Evolutionary conservation across 75 land plant species (phyloP), one percentile per base, ranked within the genome.

Genomic region (Adiantum capillusveneris): DNA sequence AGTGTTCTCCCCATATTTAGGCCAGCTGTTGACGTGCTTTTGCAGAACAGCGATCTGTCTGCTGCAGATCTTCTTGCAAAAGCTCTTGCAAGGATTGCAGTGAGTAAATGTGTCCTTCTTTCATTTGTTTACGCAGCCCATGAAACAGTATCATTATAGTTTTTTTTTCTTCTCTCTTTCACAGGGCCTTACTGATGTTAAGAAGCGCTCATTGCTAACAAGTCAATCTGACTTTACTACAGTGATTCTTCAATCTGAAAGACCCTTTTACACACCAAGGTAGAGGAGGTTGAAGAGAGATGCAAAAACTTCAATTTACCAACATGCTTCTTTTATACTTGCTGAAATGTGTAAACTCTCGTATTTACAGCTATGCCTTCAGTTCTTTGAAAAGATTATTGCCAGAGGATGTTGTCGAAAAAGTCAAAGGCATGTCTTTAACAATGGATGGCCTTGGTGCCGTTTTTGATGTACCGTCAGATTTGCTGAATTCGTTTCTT

Each of bases 181-280:
- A 9, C 75, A 90, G 96, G 96, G 98, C 13, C 84, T 83, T 31
- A 81, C 85, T 25, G 96, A 94, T 29, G 75, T 89, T 52, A 94
- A 86, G 71, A 83, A 62, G 43, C 71, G 98, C 64, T 94, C 98
- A n/a, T 71, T 94, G 36, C 76, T 85, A 0, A 61, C 81, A 0
- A 90, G 92, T 0, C 59, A 83, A 70, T 90, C 86, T 59, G 78
- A 77, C 57, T 43, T 66, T 52, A 83, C 82, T 1, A 86, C 98
- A 2, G 46, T 94, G 20, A 68, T 79, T 43, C 84, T 94, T 49
- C 65, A 85, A 58, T 31, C 74, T 46, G 80, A 81, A 29, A 82
- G 57, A 48, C 58, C 75, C n/a, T 82, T 92, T 29, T 82, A 80
- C 45, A 50, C 97, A 7, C 76, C 74, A 53, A 67, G 88, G 84